A percentile compares a stretch with the other conserved stretches of the same genome.
Conservation (phyloP, 257 asterid genomes). For the Lycium barbarum region DNA sequence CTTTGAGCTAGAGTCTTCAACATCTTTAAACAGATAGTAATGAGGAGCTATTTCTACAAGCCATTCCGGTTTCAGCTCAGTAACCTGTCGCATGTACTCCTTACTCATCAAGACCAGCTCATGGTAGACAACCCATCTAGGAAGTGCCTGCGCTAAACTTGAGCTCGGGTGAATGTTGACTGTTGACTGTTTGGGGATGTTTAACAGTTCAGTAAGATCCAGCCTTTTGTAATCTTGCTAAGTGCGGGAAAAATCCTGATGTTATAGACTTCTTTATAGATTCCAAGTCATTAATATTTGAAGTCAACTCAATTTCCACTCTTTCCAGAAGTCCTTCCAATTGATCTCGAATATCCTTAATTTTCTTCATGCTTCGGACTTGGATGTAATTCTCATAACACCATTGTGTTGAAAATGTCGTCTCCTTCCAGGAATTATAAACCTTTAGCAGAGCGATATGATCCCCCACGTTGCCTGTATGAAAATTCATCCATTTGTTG, state of each 20-base stretch:
- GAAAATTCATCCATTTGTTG: not conserved
- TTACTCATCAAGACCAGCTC: conserved; percentile 85
- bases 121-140: conserved; percentile 84
- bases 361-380: too few species aligned
- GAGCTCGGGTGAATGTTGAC: conserved; percentile 90
- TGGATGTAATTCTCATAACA: too few species aligned
- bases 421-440: too few species aligned
- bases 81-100: conserved; percentile 84
- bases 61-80: not conserved
- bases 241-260: too few species aligned
- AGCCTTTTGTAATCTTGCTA: conserved; percentile 50
- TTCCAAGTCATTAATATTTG: too few species aligned
- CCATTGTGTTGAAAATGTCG: too few species aligned
- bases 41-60: not conserved
- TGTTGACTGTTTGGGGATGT: conserved; percentile 67
- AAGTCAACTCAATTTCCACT: too few species aligned
- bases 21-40: not conserved
- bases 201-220: conserved; percentile 54
- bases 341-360: too few species aligned
- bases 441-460: not conserved
- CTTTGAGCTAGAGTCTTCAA: conserved; percentile 42
- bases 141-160: conserved; percentile 80
- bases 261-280: too few species aligned
- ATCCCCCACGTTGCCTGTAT: not conserved
- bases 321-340: too few species aligned